Percentiles rank a stretch among this genome's conserved stretches.
Conservation (phyloP, 257 asterid genomes). For the Jasminum sambac region DNA sequence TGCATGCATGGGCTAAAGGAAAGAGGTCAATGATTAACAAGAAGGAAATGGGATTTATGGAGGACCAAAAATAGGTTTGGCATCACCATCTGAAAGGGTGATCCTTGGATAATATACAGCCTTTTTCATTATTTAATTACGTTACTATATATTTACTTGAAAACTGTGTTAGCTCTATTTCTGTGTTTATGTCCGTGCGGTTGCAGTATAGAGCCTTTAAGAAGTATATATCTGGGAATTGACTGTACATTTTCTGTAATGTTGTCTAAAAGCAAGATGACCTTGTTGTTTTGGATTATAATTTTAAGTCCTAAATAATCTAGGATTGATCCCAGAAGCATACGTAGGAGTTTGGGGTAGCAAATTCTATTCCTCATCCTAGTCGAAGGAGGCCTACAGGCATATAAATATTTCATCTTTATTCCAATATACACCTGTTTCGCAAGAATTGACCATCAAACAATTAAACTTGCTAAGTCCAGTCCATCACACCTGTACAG, state of each 20-base stretch:
- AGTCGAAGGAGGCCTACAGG: not conserved
- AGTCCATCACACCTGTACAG: not conserved
- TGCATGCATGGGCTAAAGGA: not conserved
- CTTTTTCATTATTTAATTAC: not conserved
- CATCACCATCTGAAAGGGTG: not conserved
- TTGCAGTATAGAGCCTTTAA: not conserved
- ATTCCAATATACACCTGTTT: not conserved
- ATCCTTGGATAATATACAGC: not conserved
- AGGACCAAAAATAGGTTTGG: not conserved
- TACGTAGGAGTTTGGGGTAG: not conserved
- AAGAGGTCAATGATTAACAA: not conserved
- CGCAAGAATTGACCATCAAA: not conserved
- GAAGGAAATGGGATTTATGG: not conserved
- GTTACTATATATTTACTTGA: not conserved
- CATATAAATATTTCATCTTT: not conserved
- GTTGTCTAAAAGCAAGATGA: not conserved
- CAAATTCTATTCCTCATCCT: not conserved
- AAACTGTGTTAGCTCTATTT: not conserved
- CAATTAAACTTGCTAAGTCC: not conserved
- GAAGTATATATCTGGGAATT: not conserved
- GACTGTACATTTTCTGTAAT: not conserved
- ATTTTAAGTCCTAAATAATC: not conserved
- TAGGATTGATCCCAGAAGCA: not conserved
- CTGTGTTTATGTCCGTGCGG: not conserved
- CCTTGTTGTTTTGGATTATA: not conserved